These are phyloP conservation scores for Coprinopsis sp. DNA, from an alignment of 768 basidiomycete species.

Conservation along the genomic window DNA sequence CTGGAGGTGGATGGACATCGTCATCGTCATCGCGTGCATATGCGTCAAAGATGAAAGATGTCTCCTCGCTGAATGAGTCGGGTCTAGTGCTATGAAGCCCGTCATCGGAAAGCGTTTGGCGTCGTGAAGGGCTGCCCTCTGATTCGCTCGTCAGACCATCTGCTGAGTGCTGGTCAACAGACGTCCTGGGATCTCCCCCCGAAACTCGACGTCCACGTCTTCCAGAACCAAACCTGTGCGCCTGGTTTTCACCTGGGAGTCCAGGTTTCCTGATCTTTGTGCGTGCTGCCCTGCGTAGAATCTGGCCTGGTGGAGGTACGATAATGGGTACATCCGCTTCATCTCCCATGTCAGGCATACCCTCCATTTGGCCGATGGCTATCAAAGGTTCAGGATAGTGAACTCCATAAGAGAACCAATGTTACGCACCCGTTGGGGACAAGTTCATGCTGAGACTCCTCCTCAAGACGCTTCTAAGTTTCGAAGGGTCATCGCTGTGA, in stretches of 20 bases:
- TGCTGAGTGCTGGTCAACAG: conserved; percentile 68
- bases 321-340: conserved; percentile 91
- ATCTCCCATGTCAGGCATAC: conserved; percentile 63
- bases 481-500: conserved; percentile 74
- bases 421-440: conserved; percentile 73
- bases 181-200: conserved; percentile 47
- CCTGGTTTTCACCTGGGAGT: conserved; percentile 69
- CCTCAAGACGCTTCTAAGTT: conserved; percentile 71
- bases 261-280: conserved; percentile 93
- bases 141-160: conserved; percentile 66
- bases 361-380: conserved; percentile 68
- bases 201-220: conserved; percentile 32
- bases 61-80: conserved; percentile 77
- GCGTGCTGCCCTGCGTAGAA: conserved; percentile 85
- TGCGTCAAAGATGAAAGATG: conserved; percentile 79
- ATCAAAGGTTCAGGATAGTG: conserved; percentile 15
- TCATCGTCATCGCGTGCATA: conserved; percentile 62
- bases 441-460: conserved; percentile 87
- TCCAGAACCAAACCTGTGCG: conserved; percentile 71
- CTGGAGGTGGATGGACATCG: conserved; percentile 27
- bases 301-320: conserved; percentile 81
- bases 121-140: conserved; percentile 33
- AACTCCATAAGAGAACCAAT: conserved; percentile 10
- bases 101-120: conserved; percentile 46
- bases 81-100: conserved; percentile 41